A percentile compares a stretch with the other conserved stretches of the same genome.
Evolutionary conservation across 208 protist species (phyloP).

Genomic region (Wallacemonas rigidus): DNA sequence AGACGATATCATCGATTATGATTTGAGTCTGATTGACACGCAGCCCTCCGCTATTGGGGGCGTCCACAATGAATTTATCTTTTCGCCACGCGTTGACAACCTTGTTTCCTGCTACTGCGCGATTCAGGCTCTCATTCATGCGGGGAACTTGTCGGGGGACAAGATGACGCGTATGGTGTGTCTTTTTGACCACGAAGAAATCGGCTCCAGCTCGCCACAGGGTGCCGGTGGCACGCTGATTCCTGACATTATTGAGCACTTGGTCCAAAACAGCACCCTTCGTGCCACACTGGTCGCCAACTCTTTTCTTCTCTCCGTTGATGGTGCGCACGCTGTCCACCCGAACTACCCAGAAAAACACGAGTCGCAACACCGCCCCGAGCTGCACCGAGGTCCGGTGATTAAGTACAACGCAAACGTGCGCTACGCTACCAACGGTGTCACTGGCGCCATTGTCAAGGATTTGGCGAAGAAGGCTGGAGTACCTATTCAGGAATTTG

Average conservation of each 20-base stretch:
- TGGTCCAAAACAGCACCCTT: constrained; percentile 27
- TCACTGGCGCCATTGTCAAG: constrained; percentile 87
- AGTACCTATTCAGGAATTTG: constrained; percentile 91
- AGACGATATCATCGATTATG: constrained; percentile 95
- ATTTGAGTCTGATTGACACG: constrained; percentile 94
- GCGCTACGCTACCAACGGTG: constrained; percentile 95
- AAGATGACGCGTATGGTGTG: constrained; percentile 85
- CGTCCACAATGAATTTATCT: constrained; percentile 95
- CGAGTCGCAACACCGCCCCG: constrained; percentile 90
- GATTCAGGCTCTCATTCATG: constrained; percentile 76
- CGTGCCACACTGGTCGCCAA: constrained; percentile 77
- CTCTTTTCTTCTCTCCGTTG: constrained; percentile 94
- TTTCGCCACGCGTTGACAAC: constrained; percentile 96
- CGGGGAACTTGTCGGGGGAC: constrained; percentile 55
- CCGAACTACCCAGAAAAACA: constrained; percentile 96
- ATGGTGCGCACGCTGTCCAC: constrained; percentile 97
- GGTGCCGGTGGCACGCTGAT: constrained; percentile 81
- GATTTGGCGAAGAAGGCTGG: constrained; percentile 64
- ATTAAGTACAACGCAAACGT: constrained; percentile 98
- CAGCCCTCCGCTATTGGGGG: constrained; percentile 93
- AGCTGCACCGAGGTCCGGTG: constrained; percentile 92
- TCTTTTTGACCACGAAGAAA: constrained; percentile 92
- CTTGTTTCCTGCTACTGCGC: constrained; percentile 94
- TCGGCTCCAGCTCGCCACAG: constrained; percentile 76
- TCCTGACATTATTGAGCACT: constrained; percentile 76